Evolutionary conservation across 2,329 filamentous ascomycete species (phyloP).

Genomic region (Scedosporium apiospermum): DNA sequence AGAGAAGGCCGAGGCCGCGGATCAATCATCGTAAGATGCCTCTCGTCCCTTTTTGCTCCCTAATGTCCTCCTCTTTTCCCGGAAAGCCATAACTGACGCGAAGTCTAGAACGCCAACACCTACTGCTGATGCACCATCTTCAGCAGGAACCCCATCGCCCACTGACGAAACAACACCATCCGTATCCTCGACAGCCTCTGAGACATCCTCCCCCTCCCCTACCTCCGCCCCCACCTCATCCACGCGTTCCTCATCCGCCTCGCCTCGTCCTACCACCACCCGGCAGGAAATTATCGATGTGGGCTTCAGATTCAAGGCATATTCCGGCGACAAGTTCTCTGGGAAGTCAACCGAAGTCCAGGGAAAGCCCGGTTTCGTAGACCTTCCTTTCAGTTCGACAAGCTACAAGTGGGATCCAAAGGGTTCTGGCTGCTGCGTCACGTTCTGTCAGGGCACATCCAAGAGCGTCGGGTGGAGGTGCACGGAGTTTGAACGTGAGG

Average conservation of each 20-base stretch:
- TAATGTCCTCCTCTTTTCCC: too few species aligned
- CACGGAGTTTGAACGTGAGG: slow-evolving; percentile 4
- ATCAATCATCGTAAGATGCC: background rate
- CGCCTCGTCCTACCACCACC: background rate
- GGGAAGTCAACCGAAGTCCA: background rate
- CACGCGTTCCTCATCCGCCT: background rate
- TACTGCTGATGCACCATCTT: background rate
- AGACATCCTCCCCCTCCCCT: background rate
- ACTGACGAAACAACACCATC: background rate
- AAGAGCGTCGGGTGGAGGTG: slow-evolving; percentile 7
- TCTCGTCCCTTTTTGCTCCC: background rate
- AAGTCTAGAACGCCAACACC: background rate
- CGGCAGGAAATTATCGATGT: background rate
- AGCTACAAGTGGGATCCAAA: slow-evolving; percentile 9
- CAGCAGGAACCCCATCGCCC: background rate
- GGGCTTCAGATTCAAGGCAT: background rate
- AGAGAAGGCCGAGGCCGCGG: background rate
- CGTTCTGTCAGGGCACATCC: slow-evolving; percentile 5
- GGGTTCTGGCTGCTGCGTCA: slow-evolving; percentile 4
- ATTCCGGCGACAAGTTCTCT: background rate
- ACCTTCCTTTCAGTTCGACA: slow-evolving; percentile 6
- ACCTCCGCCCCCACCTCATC: background rate
- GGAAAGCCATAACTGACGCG: background rate
- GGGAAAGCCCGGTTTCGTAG: slow-evolving; percentile 5
- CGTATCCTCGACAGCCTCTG: background rate